These are phyloP conservation scores for Saccharomycopsis lassenensis DNA, from an alignment of 805 yeast genomes.

Conservation along the genomic window DNA sequence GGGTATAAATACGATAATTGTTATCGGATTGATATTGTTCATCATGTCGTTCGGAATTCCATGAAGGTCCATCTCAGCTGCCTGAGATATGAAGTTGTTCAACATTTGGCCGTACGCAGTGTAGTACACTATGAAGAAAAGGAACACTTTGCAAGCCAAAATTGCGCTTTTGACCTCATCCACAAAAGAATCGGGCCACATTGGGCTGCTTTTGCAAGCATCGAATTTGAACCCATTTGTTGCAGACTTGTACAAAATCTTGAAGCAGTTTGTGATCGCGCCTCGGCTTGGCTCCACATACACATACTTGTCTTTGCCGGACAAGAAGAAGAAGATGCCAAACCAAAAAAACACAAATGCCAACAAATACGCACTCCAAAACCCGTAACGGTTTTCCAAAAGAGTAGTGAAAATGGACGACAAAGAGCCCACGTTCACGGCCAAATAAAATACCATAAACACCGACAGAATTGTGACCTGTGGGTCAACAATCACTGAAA, in stretches of 20 bases:
- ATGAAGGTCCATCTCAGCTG: slow-evolving; percentile 62
- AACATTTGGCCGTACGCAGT: slow-evolving; percentile 44
- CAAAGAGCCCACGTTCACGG: slow-evolving; percentile 67
- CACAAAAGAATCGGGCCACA: slow-evolving; percentile 62
- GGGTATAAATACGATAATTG: slow-evolving; percentile 70
- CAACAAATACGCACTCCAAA: slow-evolving; percentile 64
- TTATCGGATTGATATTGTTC: slow-evolving; percentile 65
- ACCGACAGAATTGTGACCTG: slow-evolving; percentile 61
- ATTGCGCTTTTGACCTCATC: slow-evolving; percentile 60
- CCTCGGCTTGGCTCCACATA: slow-evolving; percentile 53
- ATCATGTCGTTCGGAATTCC: slow-evolving; percentile 74
- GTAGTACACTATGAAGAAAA: slow-evolving; percentile 56
- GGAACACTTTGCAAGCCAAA: slow-evolving; percentile 62
- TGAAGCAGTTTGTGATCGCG: slow-evolving; percentile 44
- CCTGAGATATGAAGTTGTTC: slow-evolving; percentile 63
- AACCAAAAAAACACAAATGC: slow-evolving; percentile 61
- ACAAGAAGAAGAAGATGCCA: slow-evolving; percentile 39
- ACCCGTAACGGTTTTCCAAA: slow-evolving; percentile 53
- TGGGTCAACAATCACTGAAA: slow-evolving; percentile 52
- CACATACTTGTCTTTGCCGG: slow-evolving; percentile 45
- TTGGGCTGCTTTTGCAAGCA: slow-evolving; percentile 43
- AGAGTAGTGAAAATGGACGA: slow-evolving; percentile 70
- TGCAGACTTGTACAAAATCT: slow-evolving; percentile 31
- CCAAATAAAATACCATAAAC: slow-evolving; percentile 65
- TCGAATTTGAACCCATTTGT: slow-evolving; percentile 40